Conservation (phyloP, 148 eudicot species). For the Chenopodium album region DNA sequence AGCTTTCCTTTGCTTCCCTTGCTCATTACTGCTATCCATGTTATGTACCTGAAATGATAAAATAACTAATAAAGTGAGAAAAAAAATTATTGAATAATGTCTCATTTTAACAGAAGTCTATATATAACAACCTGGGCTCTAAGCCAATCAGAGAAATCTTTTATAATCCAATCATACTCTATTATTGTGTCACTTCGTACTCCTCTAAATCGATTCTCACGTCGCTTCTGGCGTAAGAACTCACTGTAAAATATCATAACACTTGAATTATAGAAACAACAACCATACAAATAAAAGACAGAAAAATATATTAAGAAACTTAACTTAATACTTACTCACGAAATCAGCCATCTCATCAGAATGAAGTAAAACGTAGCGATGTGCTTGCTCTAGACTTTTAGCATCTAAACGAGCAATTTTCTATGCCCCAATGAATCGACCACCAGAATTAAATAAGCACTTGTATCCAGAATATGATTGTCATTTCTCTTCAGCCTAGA, state of each 20-base stretch:
- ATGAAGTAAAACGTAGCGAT: conserved; percentile 20
- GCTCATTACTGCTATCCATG: not conserved
- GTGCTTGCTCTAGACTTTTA: conserved; percentile 4
- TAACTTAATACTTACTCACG: not conserved
- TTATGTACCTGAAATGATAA: not conserved
- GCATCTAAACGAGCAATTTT: not conserved
- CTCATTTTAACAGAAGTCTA: no score
- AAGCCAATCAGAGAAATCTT: no score
- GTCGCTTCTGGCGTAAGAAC: no score
- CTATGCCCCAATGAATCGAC: not conserved
- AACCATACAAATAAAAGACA: no score
- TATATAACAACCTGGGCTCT: no score
- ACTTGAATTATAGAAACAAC: no score
- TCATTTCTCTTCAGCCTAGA: not conserved
- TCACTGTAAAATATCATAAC: no score
- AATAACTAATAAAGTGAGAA: not conserved
- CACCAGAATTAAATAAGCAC: not conserved
- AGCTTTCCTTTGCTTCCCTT: conserved; percentile 2
- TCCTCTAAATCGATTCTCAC: no score
- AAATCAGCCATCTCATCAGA: not conserved
- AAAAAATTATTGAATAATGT: no score
- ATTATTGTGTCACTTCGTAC: no score
- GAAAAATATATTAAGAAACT: no score
- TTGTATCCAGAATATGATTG: not conserved
- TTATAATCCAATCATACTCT: no score